Percentiles rank a stretch among this genome's conserved stretches.
Evolutionary conservation across 148 eudicot species (phyloP).

Genomic region (Spergularia bocconei): DNA sequence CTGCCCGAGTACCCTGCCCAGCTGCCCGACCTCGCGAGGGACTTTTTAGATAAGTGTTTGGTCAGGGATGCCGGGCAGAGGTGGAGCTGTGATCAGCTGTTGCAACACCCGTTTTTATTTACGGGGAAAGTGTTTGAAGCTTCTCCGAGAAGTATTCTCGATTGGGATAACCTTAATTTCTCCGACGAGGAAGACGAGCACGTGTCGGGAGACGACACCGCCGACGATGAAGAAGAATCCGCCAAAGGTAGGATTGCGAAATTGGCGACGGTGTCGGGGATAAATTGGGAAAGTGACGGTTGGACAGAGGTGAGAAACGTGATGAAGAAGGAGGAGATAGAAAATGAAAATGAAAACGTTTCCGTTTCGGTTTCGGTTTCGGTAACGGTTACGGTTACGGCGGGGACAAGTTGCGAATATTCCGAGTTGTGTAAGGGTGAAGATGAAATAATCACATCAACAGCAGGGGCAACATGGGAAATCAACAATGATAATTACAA

Average conservation of each 20-base stretch:
- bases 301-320: constrained; percentile 58
- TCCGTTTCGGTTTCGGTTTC: no score
- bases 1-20: constrained; percentile 48
- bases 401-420: constrained; percentile 27
- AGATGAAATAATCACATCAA: background rate
- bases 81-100: constrained; percentile 75
- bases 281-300: constrained; percentile 71
- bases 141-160: constrained; percentile 65
- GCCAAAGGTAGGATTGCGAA: constrained; percentile 35
- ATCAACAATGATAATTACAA: background rate
- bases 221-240: background rate
- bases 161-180: constrained; percentile 37
- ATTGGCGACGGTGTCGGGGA: constrained; percentile 40
- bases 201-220: constrained; percentile 20
- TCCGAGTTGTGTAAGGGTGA: constrained; percentile 1
- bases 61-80: constrained; percentile 37
- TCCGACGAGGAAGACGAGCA: constrained; percentile 37
- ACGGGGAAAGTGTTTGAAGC: constrained; percentile 7
- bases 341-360: no score
- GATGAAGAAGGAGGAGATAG: background rate
- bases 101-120: constrained; percentile 55
- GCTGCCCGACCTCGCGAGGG: constrained; percentile 42
- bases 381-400: background rate
- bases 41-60: constrained; percentile 64
- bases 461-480: background rate